Percentiles rank a stretch among this genome's conserved stretches.
phyloP scores from a whole-genome alignment of 2,329 filamentous ascomycete species.

The Blumeria graminis region DNA sequence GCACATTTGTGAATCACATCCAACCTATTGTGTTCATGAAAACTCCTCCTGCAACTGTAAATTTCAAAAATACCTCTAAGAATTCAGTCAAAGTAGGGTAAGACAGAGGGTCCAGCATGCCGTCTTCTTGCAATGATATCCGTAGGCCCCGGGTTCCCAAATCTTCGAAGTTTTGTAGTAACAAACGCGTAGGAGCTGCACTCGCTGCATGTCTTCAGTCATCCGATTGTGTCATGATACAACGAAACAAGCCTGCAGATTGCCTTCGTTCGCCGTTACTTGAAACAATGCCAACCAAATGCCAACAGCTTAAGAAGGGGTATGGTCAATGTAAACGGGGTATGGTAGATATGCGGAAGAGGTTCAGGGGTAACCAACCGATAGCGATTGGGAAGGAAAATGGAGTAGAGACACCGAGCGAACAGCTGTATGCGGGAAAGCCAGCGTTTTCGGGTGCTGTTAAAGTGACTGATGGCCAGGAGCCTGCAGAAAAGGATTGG shows the following conservation, averaged over 20 bases:
- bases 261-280: slow-evolving; percentile 66
- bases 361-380: slow-evolving; percentile 83
- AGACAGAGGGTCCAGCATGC: slow-evolving; percentile 30
- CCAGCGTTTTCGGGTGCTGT: slow-evolving; percentile 41
- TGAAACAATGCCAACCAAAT: slow-evolving; percentile 62
- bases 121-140: slow-evolving; percentile 89
- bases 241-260: slow-evolving; percentile 66
- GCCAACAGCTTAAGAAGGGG: slow-evolving; percentile 79
- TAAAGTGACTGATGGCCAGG: slow-evolving; percentile 42
- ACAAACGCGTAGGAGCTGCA: slow-evolving; percentile 42
- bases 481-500: slow-evolving; percentile 35
- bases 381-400: slow-evolving; percentile 40
- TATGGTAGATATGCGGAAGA: slow-evolving; percentile 95
- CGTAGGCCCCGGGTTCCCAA: slow-evolving; percentile 30
- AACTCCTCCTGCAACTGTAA: no score
- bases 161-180: background rate
- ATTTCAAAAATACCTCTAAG: background rate
- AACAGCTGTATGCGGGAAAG: slow-evolving; percentile 60
- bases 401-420: slow-evolving; percentile 22
- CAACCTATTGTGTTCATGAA: no score
- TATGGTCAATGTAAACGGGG: slow-evolving; percentile 91
- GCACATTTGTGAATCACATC: no score
- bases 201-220: slow-evolving; percentile 87
- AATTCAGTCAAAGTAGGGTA: background rate
- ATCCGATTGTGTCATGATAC: slow-evolving; percentile 85